phyloP scores from a whole-genome alignment of 2,329 filamentous ascomycete genomes.

The Diaporthe humulicola region DNA sequence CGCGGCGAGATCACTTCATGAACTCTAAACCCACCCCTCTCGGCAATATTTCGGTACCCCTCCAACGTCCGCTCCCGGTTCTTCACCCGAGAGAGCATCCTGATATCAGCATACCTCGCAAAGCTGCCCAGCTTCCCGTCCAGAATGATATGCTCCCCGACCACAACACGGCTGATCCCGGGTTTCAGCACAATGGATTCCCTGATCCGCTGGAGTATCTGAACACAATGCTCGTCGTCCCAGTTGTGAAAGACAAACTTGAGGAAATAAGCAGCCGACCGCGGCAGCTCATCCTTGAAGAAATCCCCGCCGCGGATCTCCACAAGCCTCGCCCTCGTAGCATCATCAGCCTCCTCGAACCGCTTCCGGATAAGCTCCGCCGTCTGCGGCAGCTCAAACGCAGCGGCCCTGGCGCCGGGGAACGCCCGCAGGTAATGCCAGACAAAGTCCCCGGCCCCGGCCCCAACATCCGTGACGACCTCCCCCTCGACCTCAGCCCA shows the following conservation, averaged over 20 bases:
- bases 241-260: slow-evolving; percentile 13
- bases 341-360: neutral
- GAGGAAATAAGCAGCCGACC: neutral
- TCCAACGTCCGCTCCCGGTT: slow-evolving; percentile 1
- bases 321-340: neutral
- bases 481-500: slow-evolving; percentile 53
- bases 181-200: neutral
- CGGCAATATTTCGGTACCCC: neutral
- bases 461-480: slow-evolving; percentile 55
- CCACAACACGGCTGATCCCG: neutral
- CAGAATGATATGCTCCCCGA: slow-evolving; percentile 11
- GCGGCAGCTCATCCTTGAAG: neutral
- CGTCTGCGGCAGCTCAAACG: neutral
- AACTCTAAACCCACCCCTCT: neutral
- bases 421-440: neutral
- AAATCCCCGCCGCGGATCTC: neutral
- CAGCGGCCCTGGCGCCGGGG: neutral
- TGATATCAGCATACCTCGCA: slow-evolving; percentile 1
- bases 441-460: slow-evolving; percentile 45
- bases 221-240: neutral
- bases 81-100: neutral
- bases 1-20: neutral
- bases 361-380: neutral
- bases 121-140: slow-evolving; percentile 1
- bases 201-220: neutral